Conservation (phyloP, 495 filamentous ascomycete genomes). For the Tuber indicum region DNA sequence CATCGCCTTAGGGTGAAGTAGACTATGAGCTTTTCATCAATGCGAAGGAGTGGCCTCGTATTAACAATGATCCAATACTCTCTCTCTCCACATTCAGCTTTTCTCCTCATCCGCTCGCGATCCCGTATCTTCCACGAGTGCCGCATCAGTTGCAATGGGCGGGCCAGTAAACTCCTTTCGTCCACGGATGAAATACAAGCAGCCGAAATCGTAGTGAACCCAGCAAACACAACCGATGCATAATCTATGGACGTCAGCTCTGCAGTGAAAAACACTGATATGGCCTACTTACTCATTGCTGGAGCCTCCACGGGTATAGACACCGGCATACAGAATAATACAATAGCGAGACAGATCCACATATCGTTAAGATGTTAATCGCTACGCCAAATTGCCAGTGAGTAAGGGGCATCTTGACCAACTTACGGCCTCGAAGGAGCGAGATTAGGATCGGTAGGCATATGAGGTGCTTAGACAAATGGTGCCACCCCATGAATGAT, state of each 20-base stretch:
- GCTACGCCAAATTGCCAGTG: slow-evolving; percentile 58
- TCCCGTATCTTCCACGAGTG: not conserved
- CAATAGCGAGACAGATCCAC: slow-evolving; percentile 56
- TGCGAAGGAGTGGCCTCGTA: not conserved
- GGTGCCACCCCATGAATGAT: slow-evolving; percentile 60
- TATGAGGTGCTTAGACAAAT: slow-evolving; percentile 60
- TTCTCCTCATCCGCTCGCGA: not conserved
- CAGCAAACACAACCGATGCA: slow-evolving; percentile 59
- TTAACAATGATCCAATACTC: not conserved
- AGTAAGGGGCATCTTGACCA: slow-evolving; percentile 54
- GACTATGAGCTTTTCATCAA: not conserved
- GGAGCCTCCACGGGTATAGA: slow-evolving; percentile 49
- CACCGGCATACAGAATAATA: slow-evolving; percentile 51
- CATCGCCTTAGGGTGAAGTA: not conserved
- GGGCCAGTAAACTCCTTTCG: slow-evolving; percentile 65
- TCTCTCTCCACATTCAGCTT: not conserved
- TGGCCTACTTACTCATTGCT: slow-evolving; percentile 46
- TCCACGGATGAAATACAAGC: slow-evolving; percentile 64
- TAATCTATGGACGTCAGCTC: slow-evolving; percentile 47
- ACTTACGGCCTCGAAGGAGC: slow-evolving; percentile 54
- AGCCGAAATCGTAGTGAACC: slow-evolving; percentile 52
- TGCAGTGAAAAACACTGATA: slow-evolving; percentile 10
- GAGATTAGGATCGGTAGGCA: slow-evolving; percentile 57
- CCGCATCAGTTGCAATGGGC: slow-evolving; percentile 49
- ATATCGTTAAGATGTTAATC: slow-evolving; percentile 60